Evolutionary conservation across 2,329 filamentous ascomycete species (phyloP), one percentile per base, ranked within the genome.

Genomic region (Gyromitra esculenta): DNA sequence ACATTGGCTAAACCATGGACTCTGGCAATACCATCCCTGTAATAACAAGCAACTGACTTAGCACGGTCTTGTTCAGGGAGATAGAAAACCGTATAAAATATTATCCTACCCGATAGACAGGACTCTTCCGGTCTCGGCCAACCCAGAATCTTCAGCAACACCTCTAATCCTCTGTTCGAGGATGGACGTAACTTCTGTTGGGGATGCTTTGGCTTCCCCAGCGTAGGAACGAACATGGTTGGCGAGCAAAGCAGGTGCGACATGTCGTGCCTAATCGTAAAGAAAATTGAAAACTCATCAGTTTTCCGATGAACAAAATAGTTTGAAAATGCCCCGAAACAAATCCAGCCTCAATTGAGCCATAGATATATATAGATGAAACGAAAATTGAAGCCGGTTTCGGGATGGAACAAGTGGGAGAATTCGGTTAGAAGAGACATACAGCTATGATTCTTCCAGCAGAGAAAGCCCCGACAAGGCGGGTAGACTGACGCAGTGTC

Each of bases 1-100:
- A 99, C 96, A 86, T 99, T 99, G 92, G 90, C 93, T 93, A 99
- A 94, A 85, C 96, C 96, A 87, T 99, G 94, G 83, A 99, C 95
- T 94, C 96, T 95, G 86, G 96, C 96, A 85, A 99, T 99, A 97
- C 96, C 96, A 89, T 99, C 96, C 96, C 96, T 98, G 83, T 86
- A 77, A 70, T 48, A 62, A 75, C 73, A 31, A 75, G 45, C 60
- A 75, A 15, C 37, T 31, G 31, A 15, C 79, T 76, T 73, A 79
- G 79, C 82, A 85, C 79, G 85, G 83, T 79, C 78, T 63, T 70
- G 74, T 80, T 41, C 11, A 18, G 54, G 56, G 21, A 50, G 13
- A 67, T 60, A 7, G 25, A 54, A 77, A 65, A 68, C 63, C 45
- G 79, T 66, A 70, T 75, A 77, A 75, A 75, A 50, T 60, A 77